These are phyloP conservation scores for Antarctomyces pellizariae DNA, from an alignment of 495 filamentous ascomycete genomes.

Conservation along the genomic window DNA sequence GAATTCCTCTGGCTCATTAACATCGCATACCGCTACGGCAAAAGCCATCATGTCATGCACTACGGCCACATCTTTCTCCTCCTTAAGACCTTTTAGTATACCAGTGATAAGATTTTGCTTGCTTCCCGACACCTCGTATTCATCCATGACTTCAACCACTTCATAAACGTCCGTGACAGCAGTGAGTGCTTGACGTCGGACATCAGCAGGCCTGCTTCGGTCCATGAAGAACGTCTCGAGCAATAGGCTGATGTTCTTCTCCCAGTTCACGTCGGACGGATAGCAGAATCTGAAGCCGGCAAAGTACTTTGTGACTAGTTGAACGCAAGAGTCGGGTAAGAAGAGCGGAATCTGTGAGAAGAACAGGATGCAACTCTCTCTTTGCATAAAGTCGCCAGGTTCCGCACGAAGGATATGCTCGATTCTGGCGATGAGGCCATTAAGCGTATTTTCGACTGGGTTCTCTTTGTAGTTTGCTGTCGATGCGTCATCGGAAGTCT, in stretches of 20 bases:
- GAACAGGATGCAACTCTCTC: conserved; percentile 41
- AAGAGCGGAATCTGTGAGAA: conserved; percentile 33
- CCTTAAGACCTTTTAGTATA: conserved; percentile 24
- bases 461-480: conserved; percentile 6
- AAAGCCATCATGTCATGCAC: conserved; percentile 27
- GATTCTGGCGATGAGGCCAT: conserved; percentile 14
- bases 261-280: conserved; percentile 45
- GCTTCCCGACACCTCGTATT: conserved; percentile 22
- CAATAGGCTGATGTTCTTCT: conserved; percentile 33
- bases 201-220: conserved; percentile 32
- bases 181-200: conserved; percentile 44
- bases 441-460: conserved; percentile 7
- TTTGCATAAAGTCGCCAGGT: conserved; percentile 24
- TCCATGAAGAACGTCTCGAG: conserved; percentile 43
- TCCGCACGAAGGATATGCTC: conserved; percentile 18
- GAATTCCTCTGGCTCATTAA: conserved; percentile 25
- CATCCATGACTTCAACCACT: conserved; percentile 28
- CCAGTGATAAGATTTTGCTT: conserved; percentile 20
- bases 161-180: conserved; percentile 44
- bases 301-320: conserved; percentile 33
- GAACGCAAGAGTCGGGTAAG: conserved; percentile 32
- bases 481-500: conserved; percentile 3
- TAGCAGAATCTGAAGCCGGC: conserved; percentile 39
- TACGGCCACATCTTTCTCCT: conserved; percentile 28
- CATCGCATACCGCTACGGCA: conserved; percentile 22